Evolutionary conservation across 371 early-diverging fungal genomes (phyloP), one percentile per base, ranked within the genome.

Genomic region (Chytridiales sp.): DNA sequence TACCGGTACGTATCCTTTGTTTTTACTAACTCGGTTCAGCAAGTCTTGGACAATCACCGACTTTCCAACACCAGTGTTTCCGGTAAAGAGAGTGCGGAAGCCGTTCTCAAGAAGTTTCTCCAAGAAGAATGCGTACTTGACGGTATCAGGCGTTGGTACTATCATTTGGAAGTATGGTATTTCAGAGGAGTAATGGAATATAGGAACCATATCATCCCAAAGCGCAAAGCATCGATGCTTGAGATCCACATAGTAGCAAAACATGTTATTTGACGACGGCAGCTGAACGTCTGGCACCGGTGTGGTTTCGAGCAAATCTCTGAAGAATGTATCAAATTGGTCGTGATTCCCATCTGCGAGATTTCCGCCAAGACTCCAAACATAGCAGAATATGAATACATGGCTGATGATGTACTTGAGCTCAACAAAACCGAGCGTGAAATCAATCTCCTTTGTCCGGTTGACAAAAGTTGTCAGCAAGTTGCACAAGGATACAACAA

Each of bases 121-220:
- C 27, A 81, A 59, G 27, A 83, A 46, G 46, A 62, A 83, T 3
- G 70, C 61, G 62, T 81, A 81, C 57, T 78, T 77, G 29, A 81
- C 70, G 5, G 83, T 83, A 58, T 83, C 83, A 17, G 71, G 35
- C 1, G 83, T 83, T 6, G 78, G 81, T 21, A 83, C 83, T 47
- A 80, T 81, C 77, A 81, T 79, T 59, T 83, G 76, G 57, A 83
- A 83, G 62, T 76, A 82, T 15, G 82, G 82, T 0, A 76, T 59
- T 1, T 75, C 76, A 1, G 58, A 22, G 4, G 72, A 62, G 56
- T 77, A 82, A 35, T 69, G 70, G 68, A 80, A 82, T 3, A 42
- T 42, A 0, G 82, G 74, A 4, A 80, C 79, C 26, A 78, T 55
- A 32, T 82, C 79, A 31, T 82, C 82, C 82, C 82, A 82, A 15